Percentiles rank a stretch among this genome's conserved stretches.
Conservation (phyloP, 345 rosid genomes). For the Reutealis trisperma region DNA sequence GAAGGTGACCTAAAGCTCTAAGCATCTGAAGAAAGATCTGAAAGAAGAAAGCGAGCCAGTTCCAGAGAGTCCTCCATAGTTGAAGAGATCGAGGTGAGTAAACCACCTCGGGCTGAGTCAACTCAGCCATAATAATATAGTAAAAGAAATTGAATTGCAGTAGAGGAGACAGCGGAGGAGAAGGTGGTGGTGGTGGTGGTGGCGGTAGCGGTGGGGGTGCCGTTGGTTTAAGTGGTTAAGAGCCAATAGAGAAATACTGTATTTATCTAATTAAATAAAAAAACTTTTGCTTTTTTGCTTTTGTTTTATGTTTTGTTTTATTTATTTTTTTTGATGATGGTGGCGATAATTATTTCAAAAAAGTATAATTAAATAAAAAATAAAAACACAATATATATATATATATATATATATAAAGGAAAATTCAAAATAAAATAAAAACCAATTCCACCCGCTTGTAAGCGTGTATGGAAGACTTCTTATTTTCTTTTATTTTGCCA, state of each 20-base stretch:
- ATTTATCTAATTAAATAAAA: neutral
- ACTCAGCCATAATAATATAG: constrained; percentile 67
- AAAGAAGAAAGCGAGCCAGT: constrained; percentile 79
- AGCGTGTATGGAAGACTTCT: too few species aligned
- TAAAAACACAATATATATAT: too few species aligned
- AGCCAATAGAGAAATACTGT: neutral
- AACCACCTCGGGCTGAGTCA: constrained; percentile 80
- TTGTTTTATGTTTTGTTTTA: neutral
- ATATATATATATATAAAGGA: too few species aligned
- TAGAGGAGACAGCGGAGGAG: neutral
- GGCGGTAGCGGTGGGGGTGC: neutral
- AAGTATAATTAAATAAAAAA: too few species aligned
- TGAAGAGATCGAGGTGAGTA: constrained; percentile 64
- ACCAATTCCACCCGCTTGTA: neutral
- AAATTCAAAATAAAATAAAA: neutral
- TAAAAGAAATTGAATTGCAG: too few species aligned
- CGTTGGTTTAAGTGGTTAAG: neutral
- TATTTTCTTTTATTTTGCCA: too few species aligned
- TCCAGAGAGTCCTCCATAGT: constrained; percentile 68
- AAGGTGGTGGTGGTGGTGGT: constrained; percentile 2
- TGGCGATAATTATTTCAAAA: neutral
- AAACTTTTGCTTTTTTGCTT: neutral
- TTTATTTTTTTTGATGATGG: neutral
- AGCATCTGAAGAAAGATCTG: constrained; percentile 80
- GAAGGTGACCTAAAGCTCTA: constrained; percentile 63